These are phyloP conservation scores for Ceratocystis diversiconidia DNA, from an alignment of 2,329 filamentous ascomycete genomes.

Conservation along the genomic window DNA sequence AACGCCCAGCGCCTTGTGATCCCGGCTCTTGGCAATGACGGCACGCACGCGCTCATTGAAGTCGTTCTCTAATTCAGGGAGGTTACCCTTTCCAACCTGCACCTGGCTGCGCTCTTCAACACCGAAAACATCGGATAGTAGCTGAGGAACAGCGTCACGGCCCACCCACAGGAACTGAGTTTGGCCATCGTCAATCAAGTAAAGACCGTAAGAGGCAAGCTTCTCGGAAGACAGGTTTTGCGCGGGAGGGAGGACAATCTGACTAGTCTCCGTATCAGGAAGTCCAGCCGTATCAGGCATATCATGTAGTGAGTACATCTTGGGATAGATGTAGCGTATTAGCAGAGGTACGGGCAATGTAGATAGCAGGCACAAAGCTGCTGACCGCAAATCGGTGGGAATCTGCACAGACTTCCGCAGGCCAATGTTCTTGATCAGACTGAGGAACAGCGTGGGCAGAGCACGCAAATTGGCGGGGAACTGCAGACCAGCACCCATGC, in stretches of 20 bases:
- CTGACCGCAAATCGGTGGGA: slow-evolving; percentile 82
- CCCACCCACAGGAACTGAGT: slow-evolving; percentile 97
- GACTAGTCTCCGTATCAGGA: slow-evolving; percentile 71
- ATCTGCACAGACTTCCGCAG: slow-evolving; percentile 88
- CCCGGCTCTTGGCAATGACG: slow-evolving; percentile 81
- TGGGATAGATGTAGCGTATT: slow-evolving; percentile 83
- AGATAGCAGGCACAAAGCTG: slow-evolving; percentile 83
- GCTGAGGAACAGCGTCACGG: slow-evolving; percentile 77
- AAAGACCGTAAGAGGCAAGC: slow-evolving; percentile 78
- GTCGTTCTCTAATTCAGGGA: slow-evolving; percentile 84
- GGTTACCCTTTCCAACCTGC: slow-evolving; percentile 75
- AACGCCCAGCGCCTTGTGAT: slow-evolving; percentile 72
- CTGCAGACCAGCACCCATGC: slow-evolving; percentile 86
- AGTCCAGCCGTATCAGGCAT: slow-evolving; percentile 90
- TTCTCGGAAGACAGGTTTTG: slow-evolving; percentile 79
- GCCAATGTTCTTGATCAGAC: slow-evolving; percentile 90
- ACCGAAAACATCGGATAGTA: slow-evolving; percentile 82
- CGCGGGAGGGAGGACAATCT: slow-evolving; percentile 74
- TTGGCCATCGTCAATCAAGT: slow-evolving; percentile 92
- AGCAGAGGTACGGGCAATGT: slow-evolving; percentile 80
- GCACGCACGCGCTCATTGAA: slow-evolving; percentile 90
- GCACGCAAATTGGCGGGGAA: slow-evolving; percentile 86
- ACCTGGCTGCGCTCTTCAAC: slow-evolving; percentile 69
- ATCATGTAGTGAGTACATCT: slow-evolving; percentile 77
- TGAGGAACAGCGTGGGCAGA: slow-evolving; percentile 79